Base-by-base conservation (phyloP, 2,329 filamentous ascomycete genomes). In the Aspergillus amoenus region DNA sequence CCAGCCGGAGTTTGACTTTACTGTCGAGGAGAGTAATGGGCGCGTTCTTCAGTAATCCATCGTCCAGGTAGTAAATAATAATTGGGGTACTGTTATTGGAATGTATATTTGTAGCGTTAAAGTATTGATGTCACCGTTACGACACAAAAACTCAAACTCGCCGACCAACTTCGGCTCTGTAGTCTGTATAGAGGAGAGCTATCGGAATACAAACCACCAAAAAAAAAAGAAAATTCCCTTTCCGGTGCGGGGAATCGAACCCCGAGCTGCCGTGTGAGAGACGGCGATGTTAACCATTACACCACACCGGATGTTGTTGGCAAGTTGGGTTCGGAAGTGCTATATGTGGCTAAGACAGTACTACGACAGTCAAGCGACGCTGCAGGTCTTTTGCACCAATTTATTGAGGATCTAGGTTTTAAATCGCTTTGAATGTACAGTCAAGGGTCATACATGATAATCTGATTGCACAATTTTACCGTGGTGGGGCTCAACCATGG, bases 21-120 rank as follows among this genome's bases (percentile, higher is more conserved):
- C 73, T 6, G 71, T 75, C 13, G 72, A 75, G 58, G 72, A 75
- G 57, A 72, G 61, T 15, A 73, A 72, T 41, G 72, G 73, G 34
- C 63, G 66, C 12, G 67, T 75, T 32, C 56, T 75, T 21, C 57
- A 58, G 58, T 65, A 27, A 34, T 54, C 9, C 4, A 13, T 37
- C 34, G 34, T 37, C 34, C 7, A 37, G 9, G 9, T 30, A 30
- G 27, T 30, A 30, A 30, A 30, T 30, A 30, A 12, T 11, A 30
- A 30, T 21, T 21, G 21, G 21, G 18, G 21, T 21, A 21, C 21
- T 21, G 21, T 21, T 21, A 30, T 11, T 11, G 34, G 2, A n/a
- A 37, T 30, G 27, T 1, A 27, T 27, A 5, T 24, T 24, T 30
- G 8, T 30, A 30, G 27, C 9, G 27, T 9, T 30, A 30, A 30